Evolutionary conservation across 1,284 basidiomycete genomes (phyloP).

Genomic region (Apiotrichum veenhuisii): DNA sequence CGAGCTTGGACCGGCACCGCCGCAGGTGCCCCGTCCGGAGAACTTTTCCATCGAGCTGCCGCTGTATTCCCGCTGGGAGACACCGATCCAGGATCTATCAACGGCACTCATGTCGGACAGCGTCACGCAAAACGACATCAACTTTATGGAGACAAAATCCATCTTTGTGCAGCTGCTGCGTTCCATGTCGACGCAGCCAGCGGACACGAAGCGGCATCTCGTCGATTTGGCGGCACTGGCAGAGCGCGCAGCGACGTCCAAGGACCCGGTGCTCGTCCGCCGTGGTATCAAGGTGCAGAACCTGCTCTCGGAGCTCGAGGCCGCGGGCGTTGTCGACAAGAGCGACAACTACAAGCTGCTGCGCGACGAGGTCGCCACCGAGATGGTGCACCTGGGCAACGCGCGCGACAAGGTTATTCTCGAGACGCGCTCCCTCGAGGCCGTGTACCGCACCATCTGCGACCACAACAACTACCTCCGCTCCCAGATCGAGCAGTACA

Average conservation of each 20-base stretch:
- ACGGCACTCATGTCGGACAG: constrained; percentile 87
- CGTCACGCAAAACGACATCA: constrained; percentile 95
- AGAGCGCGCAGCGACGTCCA: constrained; percentile 92
- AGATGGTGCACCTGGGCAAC: constrained; percentile 93
- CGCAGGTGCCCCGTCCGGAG: constrained; percentile 95
- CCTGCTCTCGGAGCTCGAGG: constrained; percentile 93
- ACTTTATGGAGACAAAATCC: constrained; percentile 99
- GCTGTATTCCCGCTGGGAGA: constrained; percentile 98
- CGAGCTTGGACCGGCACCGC: constrained; percentile 85
- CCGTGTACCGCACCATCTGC: constrained; percentile 97
- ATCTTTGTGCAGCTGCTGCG: constrained; percentile 97
- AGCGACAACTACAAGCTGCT: constrained; percentile 84
- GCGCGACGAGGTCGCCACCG: constrained; percentile 93
- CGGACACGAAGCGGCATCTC: constrained; percentile 55
- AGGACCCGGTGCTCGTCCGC: constrained; percentile 89
- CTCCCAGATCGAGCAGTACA: constrained; percentile 97
- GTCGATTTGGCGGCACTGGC: constrained; percentile 86
- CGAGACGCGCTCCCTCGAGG: constrained; percentile 87
- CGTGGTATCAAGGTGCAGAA: constrained; percentile 99
- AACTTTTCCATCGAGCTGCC: constrained; percentile 89
- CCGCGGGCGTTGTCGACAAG: constrained; percentile 78
- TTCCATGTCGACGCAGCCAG: constrained; percentile 78
- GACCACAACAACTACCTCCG: constrained; percentile 98
- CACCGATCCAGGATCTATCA: constrained; percentile 94
- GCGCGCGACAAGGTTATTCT: constrained; percentile 90